Base-by-base conservation (phyloP, 371 early-diverging fungal species). In the Conidiobolus incongruus region DNA sequence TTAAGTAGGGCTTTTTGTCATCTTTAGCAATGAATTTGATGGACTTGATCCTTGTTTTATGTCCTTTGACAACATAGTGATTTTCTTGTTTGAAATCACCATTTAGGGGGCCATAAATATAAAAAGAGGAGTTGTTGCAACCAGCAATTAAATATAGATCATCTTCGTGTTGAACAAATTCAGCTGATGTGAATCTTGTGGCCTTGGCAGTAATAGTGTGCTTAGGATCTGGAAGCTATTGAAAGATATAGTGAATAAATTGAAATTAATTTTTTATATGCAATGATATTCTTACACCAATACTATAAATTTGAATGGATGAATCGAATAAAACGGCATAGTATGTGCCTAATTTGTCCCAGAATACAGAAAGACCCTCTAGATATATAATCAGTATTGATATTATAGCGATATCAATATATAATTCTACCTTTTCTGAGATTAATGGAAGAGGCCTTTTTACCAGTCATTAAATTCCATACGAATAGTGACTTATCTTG, bases 401-500 rank as follows among this genome's bases (percentile, higher is more conserved):
- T n/a, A n/a, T n/a, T n/a, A n/a, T n/a, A n/a, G n/a, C n/a, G n/a
- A n/a, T n/a, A n/a, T n/a, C n/a, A n/a, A n/a, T n/a, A n/a, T n/a
- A n/a, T n/a, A n/a, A n/a, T n/a, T n/a, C n/a, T 54, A 64, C 68
- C 64, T 58, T 58, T 59, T 10, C 60, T 58, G 21, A 81, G 45
- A 44, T 68, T 70, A 34, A 60, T 60, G 17, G 65, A 65, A 51
- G 74, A 75, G 0, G 88, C 85, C 52, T 83, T 80, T 23, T 68
- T 65, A 19, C 85, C 94, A 32, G 73, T 73, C 48, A 81, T 70
- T 50, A 95, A 53, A 52, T 96, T 87, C 94, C 95, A 96, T 35
- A 82, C 51, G 38, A 78, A 68, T 29, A 86, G 60, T n/a, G 77
- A 71, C 29, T 71, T 70, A 52, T 96, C 94, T 36, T 50, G 60